Percentiles rank a stretch among this genome's conserved stretches.
Conservation (phyloP, 164 flowering plant genomes). For the Euptelea pleiosperma region DNA sequence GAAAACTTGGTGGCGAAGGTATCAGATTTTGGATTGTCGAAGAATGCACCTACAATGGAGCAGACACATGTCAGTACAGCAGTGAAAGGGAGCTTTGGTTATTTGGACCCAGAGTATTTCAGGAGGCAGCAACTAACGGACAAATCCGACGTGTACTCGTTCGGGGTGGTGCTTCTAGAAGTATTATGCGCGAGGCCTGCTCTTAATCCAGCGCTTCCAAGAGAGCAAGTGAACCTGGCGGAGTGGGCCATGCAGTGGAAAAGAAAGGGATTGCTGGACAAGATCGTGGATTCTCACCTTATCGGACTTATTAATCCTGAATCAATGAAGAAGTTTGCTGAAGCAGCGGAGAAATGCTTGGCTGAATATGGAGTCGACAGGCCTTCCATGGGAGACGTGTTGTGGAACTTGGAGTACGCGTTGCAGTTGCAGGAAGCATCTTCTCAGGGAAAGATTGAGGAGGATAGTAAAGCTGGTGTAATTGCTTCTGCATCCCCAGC, state of each 20-base stretch:
- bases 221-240: slow-evolving; percentile 27
- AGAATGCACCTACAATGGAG: slow-evolving; percentile 21
- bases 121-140: slow-evolving; percentile 23
- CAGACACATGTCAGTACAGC: slow-evolving; percentile 27
- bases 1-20: slow-evolving; percentile 24
- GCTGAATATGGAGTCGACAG: slow-evolving; percentile 22
- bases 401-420: slow-evolving; percentile 27
- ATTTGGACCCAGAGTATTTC: slow-evolving; percentile 25
- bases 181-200: slow-evolving; percentile 24
- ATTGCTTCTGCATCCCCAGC: not conserved
- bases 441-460: not conserved
- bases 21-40: slow-evolving; percentile 25
- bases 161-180: slow-evolving; percentile 22
- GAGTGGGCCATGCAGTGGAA: slow-evolving; percentile 31
- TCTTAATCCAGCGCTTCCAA: slow-evolving; percentile 22
- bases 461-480: not conserved
- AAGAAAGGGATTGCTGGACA: slow-evolving; percentile 23
- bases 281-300: slow-evolving; percentile 20
- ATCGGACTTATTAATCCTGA: slow-evolving; percentile 11
- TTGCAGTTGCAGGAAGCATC: slow-evolving; percentile 21
- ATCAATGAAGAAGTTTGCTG: slow-evolving; percentile 25
- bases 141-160: slow-evolving; percentile 23
- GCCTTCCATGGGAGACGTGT: slow-evolving; percentile 26
- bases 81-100: slow-evolving; percentile 24
- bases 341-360: slow-evolving; percentile 25